Conservation (phyloP, 352 stramenopile genomes). For the Globisporangium iwayamae region DNA sequence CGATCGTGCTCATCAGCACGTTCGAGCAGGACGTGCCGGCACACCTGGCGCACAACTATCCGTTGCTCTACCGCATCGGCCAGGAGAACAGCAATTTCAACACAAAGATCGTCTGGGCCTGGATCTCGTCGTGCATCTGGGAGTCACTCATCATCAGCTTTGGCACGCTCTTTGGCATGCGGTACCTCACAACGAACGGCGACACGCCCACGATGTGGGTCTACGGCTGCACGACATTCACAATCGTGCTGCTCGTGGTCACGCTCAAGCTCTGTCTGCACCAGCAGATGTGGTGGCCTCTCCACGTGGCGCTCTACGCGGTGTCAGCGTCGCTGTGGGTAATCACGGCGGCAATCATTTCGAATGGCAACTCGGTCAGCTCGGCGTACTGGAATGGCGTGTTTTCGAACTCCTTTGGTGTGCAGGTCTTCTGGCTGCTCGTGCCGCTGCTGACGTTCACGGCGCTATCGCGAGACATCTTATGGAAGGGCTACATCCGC, state of each 20-base stretch:
- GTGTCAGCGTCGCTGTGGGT: slow-evolving; percentile 72
- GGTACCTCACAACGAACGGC: slow-evolving; percentile 72
- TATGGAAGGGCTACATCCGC: slow-evolving; percentile 83
- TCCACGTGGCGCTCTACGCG: slow-evolving; percentile 71
- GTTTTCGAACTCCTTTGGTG: slow-evolving; percentile 66
- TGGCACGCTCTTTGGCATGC: slow-evolving; percentile 77
- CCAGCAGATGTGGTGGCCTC: slow-evolving; percentile 81
- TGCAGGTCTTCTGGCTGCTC: slow-evolving; percentile 74
- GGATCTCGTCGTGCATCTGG: slow-evolving; percentile 81
- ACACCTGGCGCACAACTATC: slow-evolving; percentile 63
- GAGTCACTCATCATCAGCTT: slow-evolving; percentile 85
- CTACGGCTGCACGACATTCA: slow-evolving; percentile 93
- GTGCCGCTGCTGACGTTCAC: slow-evolving; percentile 67
- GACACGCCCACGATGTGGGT: slow-evolving; percentile 92
- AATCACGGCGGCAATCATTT: slow-evolving; percentile 70
- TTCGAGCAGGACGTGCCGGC: slow-evolving; percentile 85
- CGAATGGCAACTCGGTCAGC: slow-evolving; percentile 59
- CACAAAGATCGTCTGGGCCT: slow-evolving; percentile 77
- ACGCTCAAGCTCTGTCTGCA: slow-evolving; percentile 92
- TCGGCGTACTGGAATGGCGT: slow-evolving; percentile 84
- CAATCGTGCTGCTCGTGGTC: slow-evolving; percentile 92
- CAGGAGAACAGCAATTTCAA: slow-evolving; percentile 86
- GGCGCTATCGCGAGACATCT: slow-evolving; percentile 69
- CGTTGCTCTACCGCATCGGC: slow-evolving; percentile 78
- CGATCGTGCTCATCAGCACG: slow-evolving; percentile 79